These are phyloP conservation scores for Stemphylium lycopersici DNA, from an alignment of 2,329 filamentous ascomycete species.

Conservation along the genomic window DNA sequence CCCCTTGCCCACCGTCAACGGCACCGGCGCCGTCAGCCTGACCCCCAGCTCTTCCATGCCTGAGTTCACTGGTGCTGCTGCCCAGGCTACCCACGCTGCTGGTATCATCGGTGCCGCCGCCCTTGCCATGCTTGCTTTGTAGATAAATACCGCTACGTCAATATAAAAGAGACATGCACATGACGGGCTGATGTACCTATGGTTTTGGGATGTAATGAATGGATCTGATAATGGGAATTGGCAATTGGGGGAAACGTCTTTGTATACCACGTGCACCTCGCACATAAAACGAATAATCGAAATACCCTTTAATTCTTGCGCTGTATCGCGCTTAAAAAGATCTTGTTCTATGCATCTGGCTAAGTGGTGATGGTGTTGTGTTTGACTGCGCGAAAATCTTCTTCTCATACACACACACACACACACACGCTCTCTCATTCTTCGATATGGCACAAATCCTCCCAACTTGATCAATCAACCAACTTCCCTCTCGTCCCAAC, in stretches of 20 bases:
- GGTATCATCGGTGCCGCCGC: conserved; percentile 45
- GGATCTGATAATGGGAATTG: background rate
- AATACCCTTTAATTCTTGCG: background rate
- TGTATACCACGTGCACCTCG: background rate
- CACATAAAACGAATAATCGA: background rate
- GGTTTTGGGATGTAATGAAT: background rate
- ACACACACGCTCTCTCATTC: no score
- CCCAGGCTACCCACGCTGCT: conserved; percentile 41
- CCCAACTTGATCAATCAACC: no score
- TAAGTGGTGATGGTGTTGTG: no score
- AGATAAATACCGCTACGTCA: conserved; percentile 18
- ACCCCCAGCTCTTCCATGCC: conserved; percentile 17
- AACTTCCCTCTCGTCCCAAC: no score
- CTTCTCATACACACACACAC: no score
- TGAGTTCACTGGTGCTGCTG: conserved; percentile 45
- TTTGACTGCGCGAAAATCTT: no score
- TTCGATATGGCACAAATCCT: no score
- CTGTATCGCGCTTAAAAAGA: background rate
- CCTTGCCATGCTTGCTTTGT: conserved; percentile 45
- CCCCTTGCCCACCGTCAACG: conserved; percentile 10
- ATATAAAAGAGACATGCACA: background rate
- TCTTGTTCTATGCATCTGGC: no score
- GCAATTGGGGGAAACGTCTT: background rate
- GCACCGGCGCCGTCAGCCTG: background rate
- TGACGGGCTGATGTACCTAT: background rate